Base-by-base conservation (phyloP, 495 filamentous ascomycete species). In the Thermothielavioides terrestris region DNA sequence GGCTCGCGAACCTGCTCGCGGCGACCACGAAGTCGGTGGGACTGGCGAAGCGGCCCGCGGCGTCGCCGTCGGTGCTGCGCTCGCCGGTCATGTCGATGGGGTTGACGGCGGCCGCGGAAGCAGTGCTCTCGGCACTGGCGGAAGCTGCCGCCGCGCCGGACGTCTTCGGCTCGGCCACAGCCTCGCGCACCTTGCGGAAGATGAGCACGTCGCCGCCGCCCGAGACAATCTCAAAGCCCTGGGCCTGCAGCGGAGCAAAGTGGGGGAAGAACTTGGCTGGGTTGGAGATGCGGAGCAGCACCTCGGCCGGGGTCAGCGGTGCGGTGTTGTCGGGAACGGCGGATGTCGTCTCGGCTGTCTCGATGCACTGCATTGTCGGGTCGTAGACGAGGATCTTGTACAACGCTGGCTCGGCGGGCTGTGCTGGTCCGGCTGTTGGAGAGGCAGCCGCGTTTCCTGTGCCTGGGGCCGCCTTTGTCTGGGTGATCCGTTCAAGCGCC, bases 371-470 rank as follows among this genome's bases (percentile, higher is more conserved):
- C 46, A 72, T 81, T n/a, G 71, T 72, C 12, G 80, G 69, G 56
- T 92, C 84, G 58, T 84, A 88, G 12, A 80, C 85, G 10, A 92
- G 70, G 30, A 92, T 75, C 49, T 81, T 86, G 68, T 88, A 90
- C 4, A 76, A 39, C 1, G 72, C 72, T 17, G 74, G 69, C 20
- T 68, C 51, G n/a, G 53, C 10, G 14, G 51, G 21, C 9, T 6
- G 11, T 9, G 38, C n/a, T 14, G 26, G 53, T 6, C 35, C 15
- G 21, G 36, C n/a, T n/a, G n/a, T 14, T 22, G 40, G 5, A 7
- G 20, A 14, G 27, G 23, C 38, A 22, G 50, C 8, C 15, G 23
- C 15, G 6, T 34, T n/a, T 9, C 26, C 25, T 15, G 34, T 31
- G 32, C n/a, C n/a, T n/a, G n/a, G n/a, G n/a, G n/a, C n/a, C n/a